phyloP scores from a whole-genome alignment of 805 yeast species.

The Metschnikowia sp. region DNA sequence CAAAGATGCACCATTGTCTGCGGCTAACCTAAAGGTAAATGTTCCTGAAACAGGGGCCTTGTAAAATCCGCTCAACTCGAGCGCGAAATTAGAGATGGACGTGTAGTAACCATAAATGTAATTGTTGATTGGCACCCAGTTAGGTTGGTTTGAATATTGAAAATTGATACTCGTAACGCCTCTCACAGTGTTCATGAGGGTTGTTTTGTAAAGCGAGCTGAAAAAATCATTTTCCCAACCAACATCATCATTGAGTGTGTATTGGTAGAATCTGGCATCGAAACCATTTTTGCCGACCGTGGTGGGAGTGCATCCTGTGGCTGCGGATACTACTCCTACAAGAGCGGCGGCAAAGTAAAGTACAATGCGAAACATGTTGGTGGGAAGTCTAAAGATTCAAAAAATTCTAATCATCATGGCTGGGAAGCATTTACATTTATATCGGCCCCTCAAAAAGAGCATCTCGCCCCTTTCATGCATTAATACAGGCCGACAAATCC shows the following conservation, averaged over 20 bases:
- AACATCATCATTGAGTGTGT: background rate
- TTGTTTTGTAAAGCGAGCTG: conserved; percentile 4
- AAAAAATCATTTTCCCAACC: conserved; percentile 12
- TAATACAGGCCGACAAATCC: background rate
- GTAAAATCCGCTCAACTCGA: conserved; percentile 16
- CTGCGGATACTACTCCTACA: background rate
- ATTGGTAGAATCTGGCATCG: conserved; percentile 7
- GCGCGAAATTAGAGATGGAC: conserved; percentile 10
- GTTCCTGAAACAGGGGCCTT: conserved; percentile 11
- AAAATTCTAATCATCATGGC: background rate
- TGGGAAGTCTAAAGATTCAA: background rate
- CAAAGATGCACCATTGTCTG: conserved; percentile 19
- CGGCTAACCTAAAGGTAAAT: conserved; percentile 12
- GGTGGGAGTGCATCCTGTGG: conserved; percentile 4
- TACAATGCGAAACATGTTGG: background rate
- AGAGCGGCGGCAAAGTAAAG: background rate
- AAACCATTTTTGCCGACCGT: conserved; percentile 6
- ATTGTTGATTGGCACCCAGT: background rate
- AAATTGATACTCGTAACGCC: conserved; percentile 12
- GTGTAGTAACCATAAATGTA: conserved; percentile 7
- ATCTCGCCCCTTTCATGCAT: background rate
- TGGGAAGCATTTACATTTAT: background rate
- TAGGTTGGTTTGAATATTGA: background rate
- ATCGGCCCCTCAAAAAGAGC: background rate
- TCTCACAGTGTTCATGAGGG: background rate